phyloP scores from a whole-genome alignment of 768 basidiomycete genomes.

The Tylopilus vinaceipallidus region DNA sequence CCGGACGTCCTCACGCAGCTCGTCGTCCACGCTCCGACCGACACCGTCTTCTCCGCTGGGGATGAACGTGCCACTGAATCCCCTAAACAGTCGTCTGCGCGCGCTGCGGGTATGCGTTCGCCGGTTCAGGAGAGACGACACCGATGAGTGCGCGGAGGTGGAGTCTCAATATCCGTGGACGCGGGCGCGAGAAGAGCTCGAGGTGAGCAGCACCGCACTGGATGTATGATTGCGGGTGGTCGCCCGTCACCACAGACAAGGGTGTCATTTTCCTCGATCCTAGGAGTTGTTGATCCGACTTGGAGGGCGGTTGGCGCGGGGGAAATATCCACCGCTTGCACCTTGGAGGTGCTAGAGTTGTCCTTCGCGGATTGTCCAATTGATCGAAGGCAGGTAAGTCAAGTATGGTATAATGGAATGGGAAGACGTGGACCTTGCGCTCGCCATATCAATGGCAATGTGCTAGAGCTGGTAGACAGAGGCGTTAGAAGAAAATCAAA shows the following conservation, averaged over 20 bases:
- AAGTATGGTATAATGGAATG: too few relatives aligned
- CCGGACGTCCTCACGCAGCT: constrained; percentile 33
- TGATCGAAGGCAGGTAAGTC: constrained; percentile 44
- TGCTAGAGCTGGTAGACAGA: too few relatives aligned
- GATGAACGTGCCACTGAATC: constrained; percentile 85
- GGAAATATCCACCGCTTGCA: constrained; percentile 60
- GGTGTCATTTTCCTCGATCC: constrained; percentile 96
- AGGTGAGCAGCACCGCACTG: constrained; percentile 49
- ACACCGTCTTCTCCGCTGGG: constrained; percentile 44
- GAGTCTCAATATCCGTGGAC: constrained; percentile 65
- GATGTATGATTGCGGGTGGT: constrained; percentile 93
- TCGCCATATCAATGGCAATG: too few relatives aligned
- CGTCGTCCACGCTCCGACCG: constrained; percentile 43
- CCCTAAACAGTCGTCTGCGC: constrained; percentile 69
- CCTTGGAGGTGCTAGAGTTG: constrained; percentile 92
- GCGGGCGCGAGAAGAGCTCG: constrained; percentile 60
- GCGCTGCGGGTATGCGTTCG: constrained; percentile 84
- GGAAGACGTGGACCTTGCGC: constrained; percentile 45
- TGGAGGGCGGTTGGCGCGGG: background rate
- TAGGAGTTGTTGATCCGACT: constrained; percentile 21
- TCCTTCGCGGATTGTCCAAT: constrained; percentile 80
- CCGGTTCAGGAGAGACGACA: constrained; percentile 85
- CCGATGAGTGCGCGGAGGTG: constrained; percentile 67
- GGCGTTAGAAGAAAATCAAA: too few relatives aligned
- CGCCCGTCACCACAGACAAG: constrained; percentile 84